Base-by-base conservation (phyloP, 306 rosid species). In the Cucumis cinereus region DNA sequence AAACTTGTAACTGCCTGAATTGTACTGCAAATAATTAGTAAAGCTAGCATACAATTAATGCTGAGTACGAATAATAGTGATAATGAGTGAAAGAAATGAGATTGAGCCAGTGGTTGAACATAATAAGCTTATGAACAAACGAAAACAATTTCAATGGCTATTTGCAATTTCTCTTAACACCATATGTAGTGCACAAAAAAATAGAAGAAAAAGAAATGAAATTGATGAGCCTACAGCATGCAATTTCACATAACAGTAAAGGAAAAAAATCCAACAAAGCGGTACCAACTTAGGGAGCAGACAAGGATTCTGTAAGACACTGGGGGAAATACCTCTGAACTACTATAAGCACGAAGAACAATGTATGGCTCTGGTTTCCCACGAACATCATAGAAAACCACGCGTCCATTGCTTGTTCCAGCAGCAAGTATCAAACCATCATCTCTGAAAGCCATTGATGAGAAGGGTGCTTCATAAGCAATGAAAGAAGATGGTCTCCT, bases 391-490 rank as follows among this genome's bases (percentile, higher is more conserved):
- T 92, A 92, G 89, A 95, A 90, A 62, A 90, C 98, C 75, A 95
- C 97, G 47, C 91, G 89, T 41, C 99, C 99, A 75, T 89, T 92
- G 87, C 99, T 90, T 63, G 98, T 95, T 87, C 98, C 99, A 78
- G 98, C 98, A 66, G 96, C 97, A 59, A 95, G 90, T 87, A 89
- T 87, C 92, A 79, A 90, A 78, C 99, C 99, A 84, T 95, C 97
- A 77, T 92, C 99, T 88, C 88, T 86, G 83, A 86, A 95, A 84
- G 93, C 93, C 86, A 95, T 81, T 17, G 97, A 87, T 62, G 98
- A 95, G 84, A 95, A 95, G 61, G 99, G 99, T 30, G 96, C 92
- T 78, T 92, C 98, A 49, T 87, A 92, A 77, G 98, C 82, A 77
- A 90, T 89, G 87, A 88, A 90, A 76, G 91, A 88, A 63, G 98